Evolutionary conservation across 139 green algal species (phyloP), one percentile per base, ranked within the genome.

Genomic region (Diplosphaera chodatii): DNA sequence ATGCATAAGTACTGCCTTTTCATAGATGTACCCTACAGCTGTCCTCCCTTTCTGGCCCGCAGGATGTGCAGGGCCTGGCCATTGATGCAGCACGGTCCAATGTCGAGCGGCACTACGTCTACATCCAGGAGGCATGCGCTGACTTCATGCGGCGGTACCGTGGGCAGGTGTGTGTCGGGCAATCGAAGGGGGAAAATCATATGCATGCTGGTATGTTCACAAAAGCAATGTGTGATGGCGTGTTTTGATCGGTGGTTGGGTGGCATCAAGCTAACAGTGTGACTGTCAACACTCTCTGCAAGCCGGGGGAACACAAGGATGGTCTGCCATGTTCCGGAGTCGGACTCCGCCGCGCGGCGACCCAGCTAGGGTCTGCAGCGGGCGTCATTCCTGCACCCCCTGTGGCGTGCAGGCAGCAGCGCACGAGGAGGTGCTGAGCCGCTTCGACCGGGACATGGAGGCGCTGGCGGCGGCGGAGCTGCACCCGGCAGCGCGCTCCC

Each of bases 21-120:
- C n/a, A n/a, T n/a, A n/a, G n/a, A n/a, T 48, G 37, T 0, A 28
- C 23, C 6, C 20, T 34, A n/a, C 32, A 68, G 67, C 79, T 88
- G 84, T 40, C n/a, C 67, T 81, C 55, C 77, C 72, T 31, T 33
- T n/a, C 70, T 92, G 86, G 73, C 6, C 90, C 96, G 77, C 76
- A 87, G 77, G 86, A 94, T 82, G 89, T 95, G 59, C 90, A 96
- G 81, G 87, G 82, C 0, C 70, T 86, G 63, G 89, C 89, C 25
- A 86, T 93, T 5, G 90, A 97, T 63, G 83, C 90, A 1, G 93
- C 88, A 1, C 77, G 86, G 0, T 77, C 80, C n/a, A 96, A 94
- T 55, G 91, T 97, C 74, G 92, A 97, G 74, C 71, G 77, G n/a
- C 93, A 97, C 79, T 96, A 93, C 73, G 78, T 72, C 5, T 87